These are phyloP conservation scores for Xerocomellus chrysenteron DNA, from an alignment of 768 basidiomycete species.

Conservation along the genomic window DNA sequence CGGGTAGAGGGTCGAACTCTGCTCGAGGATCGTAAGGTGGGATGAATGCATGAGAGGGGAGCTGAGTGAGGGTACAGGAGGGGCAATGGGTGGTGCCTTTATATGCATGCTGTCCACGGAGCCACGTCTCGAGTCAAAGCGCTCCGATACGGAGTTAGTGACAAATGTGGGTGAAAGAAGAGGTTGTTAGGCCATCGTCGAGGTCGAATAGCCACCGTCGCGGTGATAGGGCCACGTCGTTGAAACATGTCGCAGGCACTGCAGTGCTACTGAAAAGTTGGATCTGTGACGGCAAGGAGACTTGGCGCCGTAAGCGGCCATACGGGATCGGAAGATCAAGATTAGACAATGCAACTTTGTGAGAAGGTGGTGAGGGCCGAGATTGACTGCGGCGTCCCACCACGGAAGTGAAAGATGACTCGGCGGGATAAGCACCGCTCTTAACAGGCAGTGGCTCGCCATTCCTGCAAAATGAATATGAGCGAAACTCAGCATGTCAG, in stretches of 20 bases:
- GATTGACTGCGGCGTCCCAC: slow-evolving; percentile 21
- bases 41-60: slow-evolving; percentile 34
- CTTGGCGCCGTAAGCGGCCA: slow-evolving; percentile 26
- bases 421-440: slow-evolving; percentile 18
- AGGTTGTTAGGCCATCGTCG: slow-evolving; percentile 27
- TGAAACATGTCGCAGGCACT: slow-evolving; percentile 38
- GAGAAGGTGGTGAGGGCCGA: slow-evolving; percentile 15
- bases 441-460: slow-evolving; percentile 18
- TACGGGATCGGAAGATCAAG: slow-evolving; percentile 19
- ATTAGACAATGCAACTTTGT: slow-evolving; percentile 22
- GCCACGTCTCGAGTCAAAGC: slow-evolving; percentile 16
- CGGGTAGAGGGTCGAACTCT: slow-evolving; percentile 50
- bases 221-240: slow-evolving; percentile 30
- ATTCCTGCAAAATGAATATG: slow-evolving; percentile 27
- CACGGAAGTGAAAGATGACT: slow-evolving; percentile 20
- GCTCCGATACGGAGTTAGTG: slow-evolving; percentile 31
- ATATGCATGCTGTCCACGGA: slow-evolving; percentile 32
- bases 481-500: slow-evolving; percentile 16
- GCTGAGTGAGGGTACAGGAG: slow-evolving; percentile 5
- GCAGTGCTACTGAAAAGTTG: slow-evolving; percentile 25
- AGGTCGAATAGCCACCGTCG: slow-evolving; percentile 34
- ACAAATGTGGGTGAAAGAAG: slow-evolving; percentile 29
- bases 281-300: slow-evolving; percentile 30
- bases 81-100: slow-evolving; percentile 18
- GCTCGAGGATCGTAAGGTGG: slow-evolving; percentile 64